phyloP scores from a whole-genome alignment of 176 grass and related monocot genomes.

The Zoysia pacifica region DNA sequence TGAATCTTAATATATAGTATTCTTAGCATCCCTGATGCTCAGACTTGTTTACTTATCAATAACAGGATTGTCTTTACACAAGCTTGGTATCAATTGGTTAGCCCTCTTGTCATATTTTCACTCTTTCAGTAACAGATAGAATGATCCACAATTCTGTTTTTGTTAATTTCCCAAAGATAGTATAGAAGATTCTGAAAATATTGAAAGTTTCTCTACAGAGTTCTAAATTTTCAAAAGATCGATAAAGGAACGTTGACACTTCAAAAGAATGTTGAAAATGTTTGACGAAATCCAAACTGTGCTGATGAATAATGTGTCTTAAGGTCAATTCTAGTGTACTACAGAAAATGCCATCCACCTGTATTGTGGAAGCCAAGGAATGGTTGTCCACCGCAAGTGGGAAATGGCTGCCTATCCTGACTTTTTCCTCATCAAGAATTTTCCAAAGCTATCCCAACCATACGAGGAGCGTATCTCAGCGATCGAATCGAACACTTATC shows the following conservation, averaged over 20 bases:
- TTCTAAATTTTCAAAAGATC: constrained; percentile 25
- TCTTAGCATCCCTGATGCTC: background rate
- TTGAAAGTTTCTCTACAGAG: constrained; percentile 5
- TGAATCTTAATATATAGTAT: background rate
- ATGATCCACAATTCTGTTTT: constrained; percentile 1
- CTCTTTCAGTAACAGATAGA: constrained; percentile 10
- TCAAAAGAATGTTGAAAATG: constrained; percentile 21
- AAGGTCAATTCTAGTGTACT: constrained; percentile 28
- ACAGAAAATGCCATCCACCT: constrained; percentile 24
- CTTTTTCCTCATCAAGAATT: constrained; percentile 13
- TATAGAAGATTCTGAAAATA: background rate
- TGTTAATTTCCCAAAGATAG: background rate
- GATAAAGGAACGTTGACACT: constrained; percentile 21
- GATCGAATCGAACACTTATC: constrained; percentile 6
- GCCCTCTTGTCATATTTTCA: constrained; percentile 14
- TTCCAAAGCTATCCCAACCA: constrained; percentile 3
- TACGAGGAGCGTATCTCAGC: background rate
- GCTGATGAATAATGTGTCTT: constrained; percentile 24
- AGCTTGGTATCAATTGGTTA: background rate
- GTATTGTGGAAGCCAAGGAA: constrained; percentile 32
- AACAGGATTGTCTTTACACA: constrained; percentile 6
- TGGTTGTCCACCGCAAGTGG: constrained; percentile 3
- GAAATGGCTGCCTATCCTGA: constrained; percentile 17
- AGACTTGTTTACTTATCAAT: constrained; percentile 9
- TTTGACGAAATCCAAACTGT: constrained; percentile 22